Conservation (phyloP, 2,329 filamentous ascomycete species). For the Neobulgaria alba region DNA sequence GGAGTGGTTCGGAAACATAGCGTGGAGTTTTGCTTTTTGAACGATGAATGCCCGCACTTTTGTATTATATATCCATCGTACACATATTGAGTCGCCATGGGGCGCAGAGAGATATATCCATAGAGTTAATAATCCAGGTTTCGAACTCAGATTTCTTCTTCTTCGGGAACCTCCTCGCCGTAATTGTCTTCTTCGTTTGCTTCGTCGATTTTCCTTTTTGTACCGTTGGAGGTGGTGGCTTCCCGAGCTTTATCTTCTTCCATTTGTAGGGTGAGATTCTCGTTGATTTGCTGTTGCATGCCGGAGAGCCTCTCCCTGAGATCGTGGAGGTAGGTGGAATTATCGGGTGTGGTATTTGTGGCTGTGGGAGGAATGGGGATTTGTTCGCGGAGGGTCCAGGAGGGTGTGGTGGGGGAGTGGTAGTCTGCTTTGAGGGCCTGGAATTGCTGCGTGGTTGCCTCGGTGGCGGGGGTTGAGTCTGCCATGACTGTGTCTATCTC, state of each 20-base stretch:
- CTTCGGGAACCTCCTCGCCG: conserved; percentile 69
- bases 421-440: background rate
- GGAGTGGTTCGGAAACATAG: conserved; percentile 18
- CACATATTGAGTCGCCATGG: too few species aligned
- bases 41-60: background rate
- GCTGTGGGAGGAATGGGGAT: background rate
- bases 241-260: conserved; percentile 2
- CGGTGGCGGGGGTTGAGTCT: background rate
- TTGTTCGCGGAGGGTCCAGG: background rate
- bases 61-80: conserved; percentile 5
- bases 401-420: background rate
- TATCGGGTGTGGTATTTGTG: background rate
- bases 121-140: too few species aligned
- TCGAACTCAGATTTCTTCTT: conserved; percentile 48
- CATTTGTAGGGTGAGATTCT: conserved; percentile 3
- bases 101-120: too few species aligned
- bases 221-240: conserved; percentile 29
- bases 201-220: conserved; percentile 38
- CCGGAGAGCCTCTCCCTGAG: background rate
- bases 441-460: background rate
- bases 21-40: conserved; percentile 16
- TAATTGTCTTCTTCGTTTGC: conserved; percentile 68
- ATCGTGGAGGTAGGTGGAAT: background rate
- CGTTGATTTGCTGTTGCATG: conserved; percentile 3
- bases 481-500: background rate